Evolutionary conservation across 345 rosid species (phyloP), one percentile per base, ranked within the genome.

Genomic region (Hibiscus mutabilis): DNA sequence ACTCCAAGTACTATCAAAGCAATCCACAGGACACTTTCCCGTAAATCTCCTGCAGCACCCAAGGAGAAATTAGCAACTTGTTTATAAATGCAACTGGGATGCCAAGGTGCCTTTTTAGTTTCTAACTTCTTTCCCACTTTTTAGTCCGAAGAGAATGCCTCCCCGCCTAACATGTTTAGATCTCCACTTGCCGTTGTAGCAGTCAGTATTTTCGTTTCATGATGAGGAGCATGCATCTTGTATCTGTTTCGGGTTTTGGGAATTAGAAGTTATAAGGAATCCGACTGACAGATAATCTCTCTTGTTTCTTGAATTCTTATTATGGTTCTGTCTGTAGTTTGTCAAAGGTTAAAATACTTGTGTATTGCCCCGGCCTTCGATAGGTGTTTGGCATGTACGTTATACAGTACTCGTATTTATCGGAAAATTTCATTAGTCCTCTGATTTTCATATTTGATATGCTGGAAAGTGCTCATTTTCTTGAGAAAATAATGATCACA

Each of bases 1-100:
- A 88, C 91, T 62, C 93, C 96, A 33, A 35, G 79, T 63, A 88
- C 90, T 35, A 88, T 88, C 80, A 83, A 79, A 79, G 89, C 82
- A 75, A 86, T 88, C 51, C 79, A 79, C 80, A 70, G 66, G 72
- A 79, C 78, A 18, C 83, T 90, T 60, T 51, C 79, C 61, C 56
- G 59, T 16, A 87, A 81, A 83, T 73, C 82, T 44, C 66, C 73
- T 31, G 60, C 47, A n/a, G 37, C n/a, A 27, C 46, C 68, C 61
- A 25, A 16, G 68, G 56, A 35, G 73, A 51, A 59, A 21, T n/a
- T n/a, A 64, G 37, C 27, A 59, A 64, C 16, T 40, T 29, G 18
- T 62, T 33, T 19, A 42, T 65, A 55, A 14, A 9, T 59, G 59
- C 40, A 35, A 75, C 63, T 1, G 37, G 68, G 71, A 66, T n/a